Evolutionary conservation across 2,329 filamentous ascomycete genomes (phyloP).

Genomic region (Ceratocystis colombiana): DNA sequence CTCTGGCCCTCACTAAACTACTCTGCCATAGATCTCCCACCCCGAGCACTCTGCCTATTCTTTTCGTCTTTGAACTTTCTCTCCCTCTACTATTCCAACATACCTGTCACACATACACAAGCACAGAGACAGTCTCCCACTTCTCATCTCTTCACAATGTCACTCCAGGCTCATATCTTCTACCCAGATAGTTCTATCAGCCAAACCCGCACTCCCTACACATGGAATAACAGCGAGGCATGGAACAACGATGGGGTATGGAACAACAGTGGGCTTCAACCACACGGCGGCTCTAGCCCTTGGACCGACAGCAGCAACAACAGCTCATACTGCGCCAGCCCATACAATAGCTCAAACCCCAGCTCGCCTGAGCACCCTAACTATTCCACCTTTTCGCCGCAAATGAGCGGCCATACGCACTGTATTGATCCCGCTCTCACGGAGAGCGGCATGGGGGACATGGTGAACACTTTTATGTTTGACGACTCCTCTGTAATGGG

Average conservation of each 20-base stretch:
- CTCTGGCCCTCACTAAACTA: not conserved
- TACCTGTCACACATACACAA: not conserved
- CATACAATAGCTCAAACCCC: slow-evolving; percentile 19
- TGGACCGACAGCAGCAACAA: not conserved
- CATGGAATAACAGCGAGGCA: not conserved
- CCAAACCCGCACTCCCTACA: not conserved
- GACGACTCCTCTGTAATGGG: no score
- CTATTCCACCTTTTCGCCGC: slow-evolving; percentile 11
- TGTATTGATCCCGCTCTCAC: slow-evolving; percentile 17
- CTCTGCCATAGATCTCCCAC: not conserved
- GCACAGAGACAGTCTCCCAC: not conserved
- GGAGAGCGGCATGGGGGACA: not conserved
- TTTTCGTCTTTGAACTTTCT: no score
- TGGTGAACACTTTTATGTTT: fast-evolving
- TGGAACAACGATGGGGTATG: not conserved
- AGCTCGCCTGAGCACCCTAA: slow-evolving; percentile 7
- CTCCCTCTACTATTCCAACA: not conserved
- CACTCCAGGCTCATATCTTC: not conserved
- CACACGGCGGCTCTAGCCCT: not conserved
- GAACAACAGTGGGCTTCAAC: not conserved
- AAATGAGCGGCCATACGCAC: not conserved
- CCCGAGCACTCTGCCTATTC: no score
- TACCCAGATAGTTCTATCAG: not conserved
- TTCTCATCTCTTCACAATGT: not conserved
- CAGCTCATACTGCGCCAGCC: slow-evolving; percentile 8